A percentile compares a stretch with the other conserved stretches of the same genome.
phyloP scores from a whole-genome alignment of 768 basidiomycete species.

The Boletus huronensis region DNA sequence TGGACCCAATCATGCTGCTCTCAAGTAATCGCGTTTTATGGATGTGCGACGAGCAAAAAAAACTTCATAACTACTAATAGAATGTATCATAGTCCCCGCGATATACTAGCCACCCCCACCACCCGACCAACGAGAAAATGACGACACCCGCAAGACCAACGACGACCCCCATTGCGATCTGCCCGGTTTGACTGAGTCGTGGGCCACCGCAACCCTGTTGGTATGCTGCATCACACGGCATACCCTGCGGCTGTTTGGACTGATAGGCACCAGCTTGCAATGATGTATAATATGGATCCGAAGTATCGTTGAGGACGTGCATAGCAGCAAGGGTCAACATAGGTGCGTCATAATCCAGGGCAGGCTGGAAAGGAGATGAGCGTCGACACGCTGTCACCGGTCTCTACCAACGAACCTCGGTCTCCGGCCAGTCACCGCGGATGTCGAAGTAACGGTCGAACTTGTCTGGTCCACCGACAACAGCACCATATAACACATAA shows the following conservation, averaged over 20 bases:
- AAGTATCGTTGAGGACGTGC: conserved; percentile 61
- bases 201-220: conserved; percentile 46
- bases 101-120: conserved; percentile 34
- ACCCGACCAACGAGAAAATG: conserved; percentile 44
- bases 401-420: conserved; percentile 51
- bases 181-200: conserved; percentile 54
- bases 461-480: conserved; percentile 82
- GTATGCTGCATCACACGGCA: conserved; percentile 78
- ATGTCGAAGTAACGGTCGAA: conserved; percentile 80
- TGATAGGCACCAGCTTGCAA: conserved; percentile 67
- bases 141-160: conserved; percentile 60
- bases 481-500: conserved; percentile 80
- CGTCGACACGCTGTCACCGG: background rate
- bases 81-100: conserved; percentile 22
- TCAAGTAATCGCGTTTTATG: too few relatives aligned
- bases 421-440: conserved; percentile 85
- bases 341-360: conserved; percentile 89
- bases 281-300: conserved; percentile 75
- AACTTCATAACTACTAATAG: conserved; percentile 21
- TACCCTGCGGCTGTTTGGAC: conserved; percentile 56
- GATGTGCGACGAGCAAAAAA: background rate
- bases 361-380: conserved; percentile 43
- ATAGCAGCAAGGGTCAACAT: conserved; percentile 82
- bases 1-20: too few relatives aligned
- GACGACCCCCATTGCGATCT: conserved; percentile 68